Evolutionary conservation across 2,329 filamentous ascomycete species (phyloP), one percentile per base, ranked within the genome.

Genomic region (Phyllosticta citriasiana): DNA sequence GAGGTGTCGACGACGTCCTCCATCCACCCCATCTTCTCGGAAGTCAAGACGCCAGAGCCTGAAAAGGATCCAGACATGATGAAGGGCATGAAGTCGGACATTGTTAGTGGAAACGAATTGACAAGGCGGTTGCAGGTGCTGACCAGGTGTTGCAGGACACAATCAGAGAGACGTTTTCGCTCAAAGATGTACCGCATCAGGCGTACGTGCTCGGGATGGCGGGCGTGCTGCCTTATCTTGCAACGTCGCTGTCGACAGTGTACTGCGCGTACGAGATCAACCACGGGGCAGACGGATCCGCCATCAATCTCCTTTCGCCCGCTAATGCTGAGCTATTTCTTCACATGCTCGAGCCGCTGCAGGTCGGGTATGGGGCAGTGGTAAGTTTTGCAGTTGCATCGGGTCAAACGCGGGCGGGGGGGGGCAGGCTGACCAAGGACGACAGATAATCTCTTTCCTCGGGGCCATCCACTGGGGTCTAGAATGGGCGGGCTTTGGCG

Each of bases 401-500:
- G 33, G 33, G 33, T 40, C 33, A 40, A 40, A 40, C 33, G 33
- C 33, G 33, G 33, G 33, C 7, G 14, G 33, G 33, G 33, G 33
- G 33, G 14, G 33, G 33, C 5, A 4, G 33, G 33, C 33, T 40
- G 33, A 40, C 33, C 33, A 40, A 40, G 55, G 56, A 19, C 50
- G 6, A 27, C 64, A 88, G 85, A 94, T 96, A 68, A 88, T 96
- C 68, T 96, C 91, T 27, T 97, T 96, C 80, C 83, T 97, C 1
- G 93, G 93, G 53, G 92, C 92, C 35, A 86, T 96, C 69, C 93
- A 97, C 75, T 97, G 93, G 88, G 92, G 92, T 61, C 80, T 96
- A 19, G 91, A 96, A 75, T 95, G 87, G 73, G 88, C 88, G 57
- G 78, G 87, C 76, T 86, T 80, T 73, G 77, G 86, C 74, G 75